Percentiles rank a stretch among this genome's conserved stretches.
Conservation (phyloP, 2,329 filamentous ascomycete species). For the Hortaea werneckii region DNA sequence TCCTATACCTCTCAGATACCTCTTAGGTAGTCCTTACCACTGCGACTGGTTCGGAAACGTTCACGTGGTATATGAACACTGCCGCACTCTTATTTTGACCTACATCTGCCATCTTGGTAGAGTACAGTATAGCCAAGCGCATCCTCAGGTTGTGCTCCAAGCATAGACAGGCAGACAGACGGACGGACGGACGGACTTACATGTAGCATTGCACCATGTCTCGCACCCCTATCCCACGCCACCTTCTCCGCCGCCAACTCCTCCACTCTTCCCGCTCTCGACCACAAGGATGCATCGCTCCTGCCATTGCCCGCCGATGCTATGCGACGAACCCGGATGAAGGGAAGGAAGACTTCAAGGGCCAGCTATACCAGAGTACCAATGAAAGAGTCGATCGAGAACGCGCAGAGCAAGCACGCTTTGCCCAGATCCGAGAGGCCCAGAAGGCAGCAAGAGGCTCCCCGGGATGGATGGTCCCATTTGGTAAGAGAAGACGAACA, state of each 20-base stretch:
- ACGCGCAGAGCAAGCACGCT: constrained; percentile 45
- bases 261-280: constrained; percentile 7
- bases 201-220: constrained; percentile 1
- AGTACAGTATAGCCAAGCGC: no score
- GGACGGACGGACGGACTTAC: no score
- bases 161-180: no score
- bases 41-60: no score
- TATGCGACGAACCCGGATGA: constrained; percentile 31
- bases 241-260: constrained; percentile 10
- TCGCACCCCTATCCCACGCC: constrained; percentile 2
- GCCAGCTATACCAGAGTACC: constrained; percentile 53
- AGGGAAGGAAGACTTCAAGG: constrained; percentile 42
- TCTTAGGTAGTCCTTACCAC: no score
- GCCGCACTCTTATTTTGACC: no score
- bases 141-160: no score
- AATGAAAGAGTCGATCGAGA: constrained; percentile 48
- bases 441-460: constrained; percentile 18
- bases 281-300: constrained; percentile 2
- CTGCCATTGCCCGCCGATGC: constrained; percentile 14
- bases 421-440: constrained; percentile 28
- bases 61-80: no score
- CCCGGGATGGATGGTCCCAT: constrained; percentile 21
- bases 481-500: constrained; percentile 13
- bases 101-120: no score
- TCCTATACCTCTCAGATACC: no score